Base-by-base conservation (phyloP, 2,329 filamentous ascomycete species). In the Aspergillus hiratsukae region DNA sequence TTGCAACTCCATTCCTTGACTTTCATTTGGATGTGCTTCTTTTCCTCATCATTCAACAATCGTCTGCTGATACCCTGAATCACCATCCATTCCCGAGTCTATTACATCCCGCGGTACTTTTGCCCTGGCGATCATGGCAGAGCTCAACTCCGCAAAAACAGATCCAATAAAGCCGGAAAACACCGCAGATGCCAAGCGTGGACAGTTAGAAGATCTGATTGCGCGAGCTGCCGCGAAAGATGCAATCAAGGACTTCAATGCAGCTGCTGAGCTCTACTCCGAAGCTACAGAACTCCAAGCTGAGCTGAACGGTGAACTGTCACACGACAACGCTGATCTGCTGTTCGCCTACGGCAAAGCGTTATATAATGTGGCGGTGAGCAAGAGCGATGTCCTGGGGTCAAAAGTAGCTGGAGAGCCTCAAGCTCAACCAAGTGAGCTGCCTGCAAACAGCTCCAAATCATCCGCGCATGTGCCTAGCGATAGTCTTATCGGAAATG, bases 281-380 rank as follows among this genome's bases (percentile, higher is more conserved):
- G 85, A 87, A 68, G 94, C 94, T 31, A 90, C 90, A 55, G 90
- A 95, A 72, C 83, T 97, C 59, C 94, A 99, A 76, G 90, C 90
- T 56, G 85, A 90, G 72, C 80, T 97, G 72, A 94, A 97, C 72
- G 94, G 93, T 73, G 94, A 97, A 76, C 89, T 95, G 82, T 86
- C 86, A 17, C 86, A 90, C 3, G 87, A 91, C 56, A 99, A 99
- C 67, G 93, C 92, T 51, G 93, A 97, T 71, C 84, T 99, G 49
- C 84, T 97, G 21, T 99, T 96, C 74, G 84, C 91, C 61, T 99
- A 99, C 75, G 94, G 94, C 14, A 90, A 93, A 70, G 91, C 91
- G 55, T 79, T 99, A 21, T 97, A 96, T 81, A 92, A 92, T 73
- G 89, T 97, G 58, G 94, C 92, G 29, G 89, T 97, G 72, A 87